Base-by-base conservation (phyloP, 176 grass and related monocot species). In the Puya raimondii region DNA sequence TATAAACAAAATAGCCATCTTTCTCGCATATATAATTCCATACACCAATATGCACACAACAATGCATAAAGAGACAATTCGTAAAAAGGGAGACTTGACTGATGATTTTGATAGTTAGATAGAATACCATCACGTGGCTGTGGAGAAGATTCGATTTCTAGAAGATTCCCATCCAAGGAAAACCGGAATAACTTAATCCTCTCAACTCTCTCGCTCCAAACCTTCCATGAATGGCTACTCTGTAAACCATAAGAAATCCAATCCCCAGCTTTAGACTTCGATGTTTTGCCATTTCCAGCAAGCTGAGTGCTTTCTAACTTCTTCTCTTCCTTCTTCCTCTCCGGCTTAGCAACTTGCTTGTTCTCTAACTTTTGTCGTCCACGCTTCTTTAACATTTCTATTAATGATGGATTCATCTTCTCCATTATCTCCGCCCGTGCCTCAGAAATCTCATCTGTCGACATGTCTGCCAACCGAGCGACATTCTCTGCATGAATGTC, bases 151-250 rank as follows among this genome's bases (percentile, higher is more conserved):
- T 90, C 59, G 73, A 85, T 83, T 21, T 72, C 82, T 69, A 92
- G 48, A 76, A 90, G 68, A 63, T 90, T 74, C 50, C 94, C 94
- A 83, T 97, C 86, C 64, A 97, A 70, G 49, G 73, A 67, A 76
- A 97, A 97, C 68, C 94, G 90, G 67, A 84, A 85, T 12, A 33
- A 70, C 72, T 84, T 88, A 72, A 87, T 77, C 42, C 50, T 79
- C 77, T 97, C 89, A 53, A 97, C 89, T 86, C 94, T 97, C 68
- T 82, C 72, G 47, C 86, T 97, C 94, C 94, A 97, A 20, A 21
- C 70, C 79, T 81, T 87, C 94, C 94, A 97, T 66, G 80, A 82
- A 73, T 67, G 50, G 65, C 76, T 78, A 72, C 48, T 72, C 22
- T 80, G 70, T 78, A 81, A 81, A 78, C 50, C 64, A 50, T 58